Conservation (phyloP, 1,284 basidiomycete species). For the Bondarzewia mesenterica region DNA sequence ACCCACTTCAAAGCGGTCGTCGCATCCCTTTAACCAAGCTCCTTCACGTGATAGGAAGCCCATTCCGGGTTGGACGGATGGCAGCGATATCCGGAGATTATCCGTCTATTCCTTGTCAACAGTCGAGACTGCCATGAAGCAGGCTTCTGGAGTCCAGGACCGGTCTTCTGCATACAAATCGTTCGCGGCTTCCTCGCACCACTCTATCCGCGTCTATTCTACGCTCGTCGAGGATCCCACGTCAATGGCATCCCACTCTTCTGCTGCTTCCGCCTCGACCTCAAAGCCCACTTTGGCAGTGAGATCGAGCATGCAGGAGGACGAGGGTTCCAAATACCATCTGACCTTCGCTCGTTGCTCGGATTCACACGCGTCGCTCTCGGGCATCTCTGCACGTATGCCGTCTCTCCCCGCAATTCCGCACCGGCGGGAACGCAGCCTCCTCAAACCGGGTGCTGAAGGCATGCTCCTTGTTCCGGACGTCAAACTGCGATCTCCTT, state of each 20-base stretch:
- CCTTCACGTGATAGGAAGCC: constrained; percentile 26
- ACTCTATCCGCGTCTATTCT: constrained; percentile 39
- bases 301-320: constrained; percentile 23
- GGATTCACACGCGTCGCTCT: constrained; percentile 37
- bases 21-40: constrained; percentile 12
- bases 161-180: constrained; percentile 29
- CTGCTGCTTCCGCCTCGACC: constrained; percentile 12
- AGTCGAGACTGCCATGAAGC: constrained; percentile 17
- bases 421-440: constrained; percentile 33
- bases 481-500: constrained; percentile 36
- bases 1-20: constrained; percentile 25
- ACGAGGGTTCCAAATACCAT: constrained; percentile 46
- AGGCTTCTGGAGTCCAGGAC: constrained; percentile 17
- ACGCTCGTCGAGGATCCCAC: constrained; percentile 28
- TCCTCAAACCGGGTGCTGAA: constrained; percentile 49
- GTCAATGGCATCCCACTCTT: constrained; percentile 17
- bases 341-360: constrained; percentile 42
- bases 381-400: constrained; percentile 13
- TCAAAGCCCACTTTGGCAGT: constrained; percentile 10
- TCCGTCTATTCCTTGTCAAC: constrained; percentile 42
- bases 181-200: constrained; percentile 40
- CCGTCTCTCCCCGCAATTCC: constrained; percentile 25
- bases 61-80: constrained; percentile 65
- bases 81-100: constrained; percentile 54
- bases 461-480: constrained; percentile 61